phyloP scores from a whole-genome alignment of 495 filamentous ascomycete genomes.

The Pseudevernia furfuracea region DNA sequence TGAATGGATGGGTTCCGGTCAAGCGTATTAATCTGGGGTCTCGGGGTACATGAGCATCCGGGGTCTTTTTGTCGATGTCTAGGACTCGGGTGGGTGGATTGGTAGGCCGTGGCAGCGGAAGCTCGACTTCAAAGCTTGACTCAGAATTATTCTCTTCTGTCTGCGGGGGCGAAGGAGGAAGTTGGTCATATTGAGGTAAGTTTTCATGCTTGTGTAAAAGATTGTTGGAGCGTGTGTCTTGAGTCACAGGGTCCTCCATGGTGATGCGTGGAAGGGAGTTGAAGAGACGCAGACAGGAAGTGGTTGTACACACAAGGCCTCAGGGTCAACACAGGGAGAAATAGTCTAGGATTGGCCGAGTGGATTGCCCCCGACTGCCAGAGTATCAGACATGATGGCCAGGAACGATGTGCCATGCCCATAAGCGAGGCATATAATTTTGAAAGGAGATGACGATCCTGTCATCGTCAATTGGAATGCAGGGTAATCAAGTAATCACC shows the following conservation, averaged over 20 bases:
- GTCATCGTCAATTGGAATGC: not conserved
- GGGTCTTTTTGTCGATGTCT: conserved; percentile 69
- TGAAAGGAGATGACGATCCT: conserved; percentile 1
- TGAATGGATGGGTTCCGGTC: conserved; percentile 90
- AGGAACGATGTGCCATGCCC: not conserved
- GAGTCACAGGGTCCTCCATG: conserved; percentile 25
- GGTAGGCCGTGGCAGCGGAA: conserved; percentile 68
- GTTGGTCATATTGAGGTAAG: conserved; percentile 19
- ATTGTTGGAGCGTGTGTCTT: conserved; percentile 15
- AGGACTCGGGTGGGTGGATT: conserved; percentile 55
- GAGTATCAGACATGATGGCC: not conserved
- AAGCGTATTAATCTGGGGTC: conserved; percentile 82
- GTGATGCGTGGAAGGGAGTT: not conserved
- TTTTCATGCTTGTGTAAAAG: conserved; percentile 23
- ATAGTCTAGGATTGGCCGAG: too few species aligned
- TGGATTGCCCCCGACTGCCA: too few species aligned
- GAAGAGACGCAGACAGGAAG: not conserved
- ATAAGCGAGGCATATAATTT: not conserved
- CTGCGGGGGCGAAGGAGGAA: conserved; percentile 29
- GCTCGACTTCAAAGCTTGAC: conserved; percentile 32
- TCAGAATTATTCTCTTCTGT: conserved; percentile 29
- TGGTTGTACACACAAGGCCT: not conserved
- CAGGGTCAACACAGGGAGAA: not conserved
- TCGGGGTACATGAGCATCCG: conserved; percentile 77
- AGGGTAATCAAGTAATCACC: too few species aligned